Conservation (phyloP, 139 green algal species). For the Tetradesmus lagerheimii region DNA sequence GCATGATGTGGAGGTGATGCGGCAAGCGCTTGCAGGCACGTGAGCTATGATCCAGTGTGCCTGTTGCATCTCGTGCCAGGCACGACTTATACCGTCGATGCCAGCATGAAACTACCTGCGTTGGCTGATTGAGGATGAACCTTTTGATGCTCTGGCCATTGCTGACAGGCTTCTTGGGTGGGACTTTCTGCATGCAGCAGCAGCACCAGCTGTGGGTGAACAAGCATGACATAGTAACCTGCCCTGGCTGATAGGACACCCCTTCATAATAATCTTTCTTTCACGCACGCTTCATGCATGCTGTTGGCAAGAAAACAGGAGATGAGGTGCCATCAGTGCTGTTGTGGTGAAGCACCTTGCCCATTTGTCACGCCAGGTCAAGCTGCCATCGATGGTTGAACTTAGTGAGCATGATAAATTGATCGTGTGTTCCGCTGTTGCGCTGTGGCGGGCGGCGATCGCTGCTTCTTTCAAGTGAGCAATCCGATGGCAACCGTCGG, state of each 20-base stretch:
- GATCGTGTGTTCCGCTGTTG: background rate
- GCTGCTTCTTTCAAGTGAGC: background rate
- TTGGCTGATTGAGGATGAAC: conserved; percentile 21
- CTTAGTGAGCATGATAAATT: too few species aligned
- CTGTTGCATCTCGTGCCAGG: background rate
- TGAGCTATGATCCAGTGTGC: background rate
- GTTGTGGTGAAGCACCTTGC: conserved; percentile 7
- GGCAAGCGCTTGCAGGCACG: background rate
- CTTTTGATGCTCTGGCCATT: conserved; percentile 34
- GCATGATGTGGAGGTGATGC: background rate
- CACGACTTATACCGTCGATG: too few species aligned
- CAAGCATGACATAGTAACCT: background rate
- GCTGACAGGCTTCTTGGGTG: background rate
- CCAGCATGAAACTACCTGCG: background rate
- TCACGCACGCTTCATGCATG: too few species aligned
- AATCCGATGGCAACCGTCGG: background rate
- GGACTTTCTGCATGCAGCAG: conserved; percentile 33
- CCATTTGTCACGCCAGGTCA: background rate
- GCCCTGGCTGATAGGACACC: background rate
- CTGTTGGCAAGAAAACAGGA: too few species aligned
- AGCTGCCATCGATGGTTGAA: background rate
- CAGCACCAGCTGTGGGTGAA: background rate
- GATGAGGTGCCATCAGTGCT: background rate
- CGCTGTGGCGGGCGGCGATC: background rate
- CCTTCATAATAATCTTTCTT: too few species aligned